These are phyloP conservation scores for Calamus simplicifolius DNA, from an alignment of 176 grass and related monocot species.

Conservation along the genomic window DNA sequence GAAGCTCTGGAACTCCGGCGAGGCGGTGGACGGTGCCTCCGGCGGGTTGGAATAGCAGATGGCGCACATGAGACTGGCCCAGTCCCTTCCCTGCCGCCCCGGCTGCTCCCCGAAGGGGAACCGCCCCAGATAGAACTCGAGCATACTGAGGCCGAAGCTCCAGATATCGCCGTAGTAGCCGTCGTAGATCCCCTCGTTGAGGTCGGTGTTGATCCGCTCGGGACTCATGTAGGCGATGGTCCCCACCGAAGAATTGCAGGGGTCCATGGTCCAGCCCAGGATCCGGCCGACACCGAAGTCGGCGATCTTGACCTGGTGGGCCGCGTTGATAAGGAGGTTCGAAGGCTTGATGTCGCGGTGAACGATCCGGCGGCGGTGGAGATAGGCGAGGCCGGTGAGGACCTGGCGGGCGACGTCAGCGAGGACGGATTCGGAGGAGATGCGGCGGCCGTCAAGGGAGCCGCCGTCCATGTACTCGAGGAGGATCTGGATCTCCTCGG, in stretches of 20 bases:
- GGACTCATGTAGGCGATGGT: conserved; percentile 30
- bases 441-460: conserved; percentile 15
- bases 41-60: conserved; percentile 15
- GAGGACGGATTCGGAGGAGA: conserved; percentile 18
- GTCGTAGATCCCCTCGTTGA: conserved; percentile 1
- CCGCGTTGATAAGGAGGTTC: conserved; percentile 16
- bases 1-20: conserved; percentile 20
- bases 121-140: conserved; percentile 10
- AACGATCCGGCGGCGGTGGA: conserved; percentile 20
- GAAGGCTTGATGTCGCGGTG: conserved; percentile 32
- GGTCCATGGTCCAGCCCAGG: conserved; percentile 1
- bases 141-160: conserved; percentile 21
- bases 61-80: conserved; percentile 8
- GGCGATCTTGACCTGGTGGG: conserved; percentile 27
- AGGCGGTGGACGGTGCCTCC: conserved; percentile 21
- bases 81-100: background rate
- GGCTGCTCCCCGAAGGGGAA: conserved; percentile 7
- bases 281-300: conserved; percentile 28
- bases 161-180: conserved; percentile 13
- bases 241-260: conserved; percentile 9
- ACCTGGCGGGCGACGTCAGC: conserved; percentile 40
- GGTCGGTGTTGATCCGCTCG: conserved; percentile 15
- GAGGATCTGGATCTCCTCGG: conserved; percentile 24
- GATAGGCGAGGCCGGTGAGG: conserved; percentile 37
- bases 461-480: conserved; percentile 44